These are phyloP conservation scores for Metschnikowia koreensis DNA, from an alignment of 805 yeast genomes.

Conservation along the genomic window DNA sequence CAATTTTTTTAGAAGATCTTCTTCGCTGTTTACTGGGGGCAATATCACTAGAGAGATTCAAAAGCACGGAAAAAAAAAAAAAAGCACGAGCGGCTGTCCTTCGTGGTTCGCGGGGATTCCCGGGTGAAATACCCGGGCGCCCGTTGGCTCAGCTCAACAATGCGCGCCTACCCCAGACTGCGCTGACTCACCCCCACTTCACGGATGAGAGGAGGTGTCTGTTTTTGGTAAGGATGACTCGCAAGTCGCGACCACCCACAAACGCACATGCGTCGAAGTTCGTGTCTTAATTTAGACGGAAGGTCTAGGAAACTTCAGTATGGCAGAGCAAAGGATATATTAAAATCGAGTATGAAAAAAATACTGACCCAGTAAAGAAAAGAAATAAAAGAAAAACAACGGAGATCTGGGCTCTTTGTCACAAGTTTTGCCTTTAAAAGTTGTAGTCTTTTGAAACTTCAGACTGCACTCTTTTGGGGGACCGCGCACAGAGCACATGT, in stretches of 20 bases:
- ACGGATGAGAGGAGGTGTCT: conserved; percentile 8
- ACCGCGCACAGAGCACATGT: background rate
- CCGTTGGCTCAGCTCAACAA: background rate
- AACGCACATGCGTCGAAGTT: conserved; percentile 1
- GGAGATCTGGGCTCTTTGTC: background rate
- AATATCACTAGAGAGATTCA: too few relatives aligned
- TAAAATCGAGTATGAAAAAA: too few relatives aligned
- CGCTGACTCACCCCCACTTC: conserved; percentile 10
- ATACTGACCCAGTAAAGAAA: too few relatives aligned
- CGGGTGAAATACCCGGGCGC: conserved; percentile 1
- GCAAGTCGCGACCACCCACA: background rate
- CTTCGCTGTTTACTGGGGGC: too few relatives aligned
- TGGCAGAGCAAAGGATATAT: too few relatives aligned
- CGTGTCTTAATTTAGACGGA: background rate
- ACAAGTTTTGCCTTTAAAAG: too few relatives aligned
- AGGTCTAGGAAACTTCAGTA: background rate
- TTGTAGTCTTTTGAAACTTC: background rate
- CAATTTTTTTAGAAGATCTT: too few relatives aligned
- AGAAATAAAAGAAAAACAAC: too few relatives aligned
- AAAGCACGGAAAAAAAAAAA: too few relatives aligned
- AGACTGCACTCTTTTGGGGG: background rate
- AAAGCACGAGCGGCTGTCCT: too few relatives aligned
- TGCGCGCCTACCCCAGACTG: conserved; percentile 7
- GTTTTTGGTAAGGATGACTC: conserved; percentile 5
- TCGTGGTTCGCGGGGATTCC: background rate